phyloP scores from a whole-genome alignment of 306 rosid species.

The Trifolium pratense region DNA sequence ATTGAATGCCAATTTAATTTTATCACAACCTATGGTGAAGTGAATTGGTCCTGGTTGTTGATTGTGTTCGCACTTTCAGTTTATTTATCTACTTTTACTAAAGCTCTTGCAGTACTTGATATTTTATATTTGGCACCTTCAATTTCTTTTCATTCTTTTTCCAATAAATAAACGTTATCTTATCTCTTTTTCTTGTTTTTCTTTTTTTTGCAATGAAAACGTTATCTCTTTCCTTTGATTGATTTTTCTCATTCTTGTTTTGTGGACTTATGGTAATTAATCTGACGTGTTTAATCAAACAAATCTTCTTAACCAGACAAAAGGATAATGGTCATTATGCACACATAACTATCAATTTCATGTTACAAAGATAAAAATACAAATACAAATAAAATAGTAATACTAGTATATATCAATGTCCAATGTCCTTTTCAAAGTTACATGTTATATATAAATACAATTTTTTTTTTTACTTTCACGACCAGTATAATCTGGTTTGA shows the following conservation, averaged over 20 bases:
- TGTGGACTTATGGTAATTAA: conserved; percentile 10
- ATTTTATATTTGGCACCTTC: conserved; percentile 1
- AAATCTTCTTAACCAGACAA: conserved; percentile 14
- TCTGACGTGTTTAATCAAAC: conserved; percentile 35
- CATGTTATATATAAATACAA: too few species aligned
- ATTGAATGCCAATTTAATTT: conserved; percentile 22
- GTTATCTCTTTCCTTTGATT: not conserved
- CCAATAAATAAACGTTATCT: not conserved
- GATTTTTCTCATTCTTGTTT: not conserved
- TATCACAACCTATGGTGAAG: conserved; percentile 9
- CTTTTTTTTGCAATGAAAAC: too few species aligned
- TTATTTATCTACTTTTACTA: not conserved
- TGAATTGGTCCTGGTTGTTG: conserved; percentile 22
- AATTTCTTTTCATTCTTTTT: conserved; percentile 1
- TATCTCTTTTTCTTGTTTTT: too few species aligned
- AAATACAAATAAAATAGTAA: too few species aligned
- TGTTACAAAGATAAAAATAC: too few species aligned
- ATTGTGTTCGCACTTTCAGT: not conserved
- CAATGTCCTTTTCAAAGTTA: not conserved
- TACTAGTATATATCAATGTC: not conserved
- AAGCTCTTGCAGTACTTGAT: too few species aligned
- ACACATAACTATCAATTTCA: not conserved
- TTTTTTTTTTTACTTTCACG: too few species aligned
- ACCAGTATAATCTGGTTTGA: too few species aligned
- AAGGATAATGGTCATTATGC: not conserved